phyloP scores from a whole-genome alignment of 495 filamentous ascomycete species.

The Penicillium arizonense region DNA sequence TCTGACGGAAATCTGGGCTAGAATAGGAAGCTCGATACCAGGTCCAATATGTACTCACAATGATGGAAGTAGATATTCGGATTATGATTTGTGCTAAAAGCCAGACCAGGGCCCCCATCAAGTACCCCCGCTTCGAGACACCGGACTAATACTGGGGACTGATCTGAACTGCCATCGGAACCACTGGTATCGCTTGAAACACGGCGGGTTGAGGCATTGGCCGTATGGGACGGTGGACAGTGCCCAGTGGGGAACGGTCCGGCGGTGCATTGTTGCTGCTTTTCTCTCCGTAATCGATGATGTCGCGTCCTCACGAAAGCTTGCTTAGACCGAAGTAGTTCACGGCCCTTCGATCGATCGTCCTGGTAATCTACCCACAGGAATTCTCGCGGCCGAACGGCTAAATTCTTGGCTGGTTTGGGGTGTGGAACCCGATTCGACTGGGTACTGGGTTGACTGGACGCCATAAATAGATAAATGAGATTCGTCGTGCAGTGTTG shows the following conservation, averaged over 20 bases:
- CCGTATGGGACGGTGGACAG: not conserved
- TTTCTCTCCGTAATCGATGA: slow-evolving; percentile 8
- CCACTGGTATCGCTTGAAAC: not conserved
- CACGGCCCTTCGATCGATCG: slow-evolving; percentile 4
- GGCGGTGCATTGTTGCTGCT: not conserved
- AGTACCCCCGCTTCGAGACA: not conserved
- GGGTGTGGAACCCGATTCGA: slow-evolving; percentile 2
- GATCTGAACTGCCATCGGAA: not conserved
- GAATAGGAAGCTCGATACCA: not conserved
- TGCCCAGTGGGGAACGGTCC: not conserved
- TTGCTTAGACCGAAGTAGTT: slow-evolving; percentile 5
- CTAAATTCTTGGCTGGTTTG: slow-evolving; percentile 8
- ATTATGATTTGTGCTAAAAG: slow-evolving; percentile 4
- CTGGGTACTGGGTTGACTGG: slow-evolving; percentile 1
- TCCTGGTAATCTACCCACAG: slow-evolving; percentile 11
- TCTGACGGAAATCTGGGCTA: not conserved
- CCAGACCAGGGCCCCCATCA: slow-evolving; percentile 1
- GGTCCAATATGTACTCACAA: slow-evolving; percentile 1
- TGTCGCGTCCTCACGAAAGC: slow-evolving; percentile 8
- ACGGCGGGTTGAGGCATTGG: not conserved
- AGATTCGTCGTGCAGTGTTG: too few species aligned
- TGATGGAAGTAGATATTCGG: slow-evolving; percentile 11
- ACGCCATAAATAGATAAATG: not conserved
- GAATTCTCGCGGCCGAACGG: slow-evolving; percentile 5
- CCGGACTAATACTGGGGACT: not conserved